Conservation (phyloP, 78 protist genomes). For the Chrysochromulina parva region DNA sequence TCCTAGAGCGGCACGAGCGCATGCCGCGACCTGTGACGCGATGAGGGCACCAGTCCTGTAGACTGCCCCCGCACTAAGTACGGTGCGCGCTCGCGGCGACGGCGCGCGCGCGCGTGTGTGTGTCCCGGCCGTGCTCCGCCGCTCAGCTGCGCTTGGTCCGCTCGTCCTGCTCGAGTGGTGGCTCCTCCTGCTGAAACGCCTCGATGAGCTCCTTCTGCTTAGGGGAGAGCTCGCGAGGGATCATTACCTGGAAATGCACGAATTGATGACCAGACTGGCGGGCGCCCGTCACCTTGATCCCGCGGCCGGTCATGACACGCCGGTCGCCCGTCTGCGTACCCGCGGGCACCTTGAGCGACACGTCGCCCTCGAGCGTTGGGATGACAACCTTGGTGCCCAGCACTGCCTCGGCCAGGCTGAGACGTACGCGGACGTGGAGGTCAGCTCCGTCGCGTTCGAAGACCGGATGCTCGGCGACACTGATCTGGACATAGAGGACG, state of each 20-base stretch:
- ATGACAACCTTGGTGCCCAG: slow-evolving; percentile 66
- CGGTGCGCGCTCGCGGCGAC: no score
- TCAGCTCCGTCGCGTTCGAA: slow-evolving; percentile 73
- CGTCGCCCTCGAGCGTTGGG: slow-evolving; percentile 73
- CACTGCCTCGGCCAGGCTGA: slow-evolving; percentile 71
- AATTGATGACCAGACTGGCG: slow-evolving; percentile 56
- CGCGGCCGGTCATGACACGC: slow-evolving; percentile 66
- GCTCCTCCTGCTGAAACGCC: slow-evolving; percentile 41
- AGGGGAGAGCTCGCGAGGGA: slow-evolving; percentile 28
- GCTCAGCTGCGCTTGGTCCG: neutral
- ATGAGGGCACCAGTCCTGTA: no score
- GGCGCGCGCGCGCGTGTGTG: no score
- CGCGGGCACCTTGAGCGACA: slow-evolving; percentile 58
- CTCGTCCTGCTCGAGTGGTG: neutral
- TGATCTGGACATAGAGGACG: slow-evolving; percentile 58
- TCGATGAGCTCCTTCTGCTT: slow-evolving; percentile 55
- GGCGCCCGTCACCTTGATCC: slow-evolving; percentile 42
- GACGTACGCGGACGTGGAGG: slow-evolving; percentile 71
- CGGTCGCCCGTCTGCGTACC: slow-evolving; percentile 80
- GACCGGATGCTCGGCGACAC: slow-evolving; percentile 56
- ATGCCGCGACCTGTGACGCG: no score
- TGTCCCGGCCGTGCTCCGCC: no score
- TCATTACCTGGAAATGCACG: slow-evolving; percentile 70
- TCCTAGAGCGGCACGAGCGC: no score
- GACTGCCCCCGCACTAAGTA: no score